Evolutionary conservation across 495 filamentous ascomycete species (phyloP).

Genomic region (Neurospora sp.): DNA sequence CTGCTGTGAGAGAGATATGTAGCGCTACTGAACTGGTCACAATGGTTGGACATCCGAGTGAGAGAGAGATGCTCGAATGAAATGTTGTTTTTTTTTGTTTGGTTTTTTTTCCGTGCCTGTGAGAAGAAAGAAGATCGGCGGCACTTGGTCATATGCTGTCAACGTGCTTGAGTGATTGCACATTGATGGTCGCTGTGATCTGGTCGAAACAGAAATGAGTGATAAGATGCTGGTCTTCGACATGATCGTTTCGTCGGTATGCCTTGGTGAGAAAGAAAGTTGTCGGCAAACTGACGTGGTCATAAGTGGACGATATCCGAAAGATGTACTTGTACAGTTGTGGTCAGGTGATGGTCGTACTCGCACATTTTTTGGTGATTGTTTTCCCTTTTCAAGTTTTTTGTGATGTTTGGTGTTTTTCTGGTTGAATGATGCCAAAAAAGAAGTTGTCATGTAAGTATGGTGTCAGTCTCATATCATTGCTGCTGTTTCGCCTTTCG

Average conservation of each 20-base stretch:
- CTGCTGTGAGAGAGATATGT: background rate
- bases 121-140: background rate
- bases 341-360: background rate
- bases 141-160: background rate
- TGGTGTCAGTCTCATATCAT: background rate
- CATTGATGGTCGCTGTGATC: background rate
- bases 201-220: background rate
- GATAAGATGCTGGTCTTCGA: background rate
- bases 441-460: background rate
- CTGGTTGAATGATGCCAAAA: background rate
- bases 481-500: background rate
- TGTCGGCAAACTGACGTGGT: background rate
- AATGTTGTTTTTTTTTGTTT: background rate
- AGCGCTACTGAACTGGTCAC: background rate
- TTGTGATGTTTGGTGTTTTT: background rate
- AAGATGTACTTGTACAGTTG: background rate
- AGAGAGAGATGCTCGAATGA: background rate
- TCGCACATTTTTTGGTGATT: background rate
- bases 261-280: background rate
- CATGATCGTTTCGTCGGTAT: background rate
- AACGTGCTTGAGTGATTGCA: background rate
- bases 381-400: background rate
- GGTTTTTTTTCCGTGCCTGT: background rate
- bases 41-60: background rate
- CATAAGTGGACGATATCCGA: background rate